Base-by-base conservation (phyloP, 768 basidiomycete genomes). In the Tricholoma saponaceum region DNA sequence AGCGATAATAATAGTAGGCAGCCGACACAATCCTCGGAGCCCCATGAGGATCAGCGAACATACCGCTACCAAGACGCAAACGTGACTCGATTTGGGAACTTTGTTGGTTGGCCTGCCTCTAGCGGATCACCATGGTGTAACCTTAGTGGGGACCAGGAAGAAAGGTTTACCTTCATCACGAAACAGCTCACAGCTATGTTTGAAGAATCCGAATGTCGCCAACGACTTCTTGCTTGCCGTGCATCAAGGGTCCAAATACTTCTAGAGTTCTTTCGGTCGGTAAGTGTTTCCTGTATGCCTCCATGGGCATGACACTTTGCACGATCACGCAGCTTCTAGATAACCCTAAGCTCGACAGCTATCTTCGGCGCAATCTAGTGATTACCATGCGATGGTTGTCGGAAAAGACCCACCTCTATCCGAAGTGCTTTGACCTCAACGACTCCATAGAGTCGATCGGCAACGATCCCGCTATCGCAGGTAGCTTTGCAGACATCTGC, bases 401-500 rank as follows among this genome's bases (percentile, higher is more conserved):
- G 5, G 52, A 60, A 54, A 56, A 25, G 35, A 33, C 55, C 2
- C 13, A 44, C 10, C 25, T 57, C 20, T 51, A 54, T 32, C 59
- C 59, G 41, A 54, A 20, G 1, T 54, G 32, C 22, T 54, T 56
- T 35, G 56, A 57, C 20, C 43, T 57, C n/a, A 47, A 53, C 12
- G 23, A 26, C n/a, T n/a, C n/a, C n/a, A 26, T 56, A 4, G 51
- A 18, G 14, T 26, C 52, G 44, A 33, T 39, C 5, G 32, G 26
- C 14, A n/a, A 51, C 5, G 7, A 25, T 13, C 59, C 59, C 18
- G 35, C 57, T 5, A 44, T 30, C 12, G 56, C 52, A 12, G 56
- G 59, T 9, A 41, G 56, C 26, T 54, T 60, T 50, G 56, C 55
- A 39, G 59, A 60, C 33, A 54, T 57, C 14, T 60, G 50, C 32